These are phyloP conservation scores for Sclerotinia glacialis DNA, from an alignment of 2,329 filamentous ascomycete genomes.

Conservation along the genomic window DNA sequence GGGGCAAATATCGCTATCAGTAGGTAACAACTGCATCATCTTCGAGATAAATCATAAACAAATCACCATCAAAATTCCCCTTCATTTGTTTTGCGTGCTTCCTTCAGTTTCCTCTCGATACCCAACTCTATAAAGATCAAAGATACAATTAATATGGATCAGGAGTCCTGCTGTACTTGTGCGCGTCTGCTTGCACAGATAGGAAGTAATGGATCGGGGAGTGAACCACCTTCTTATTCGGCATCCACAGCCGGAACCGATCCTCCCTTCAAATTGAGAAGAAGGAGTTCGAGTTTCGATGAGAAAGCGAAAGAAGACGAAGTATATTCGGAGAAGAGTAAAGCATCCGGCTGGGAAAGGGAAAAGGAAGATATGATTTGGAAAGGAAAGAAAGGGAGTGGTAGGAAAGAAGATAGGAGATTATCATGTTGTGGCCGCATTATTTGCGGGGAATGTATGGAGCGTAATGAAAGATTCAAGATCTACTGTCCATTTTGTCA, in stretches of 20 bases:
- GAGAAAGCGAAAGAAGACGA: background rate
- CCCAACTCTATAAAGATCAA: background rate
- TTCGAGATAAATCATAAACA: background rate
- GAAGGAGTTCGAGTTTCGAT: background rate
- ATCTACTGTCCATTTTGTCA: constrained; percentile 67
- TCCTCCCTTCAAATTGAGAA: background rate
- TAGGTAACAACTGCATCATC: background rate
- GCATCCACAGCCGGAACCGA: background rate
- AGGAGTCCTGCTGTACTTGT: constrained; percentile 12
- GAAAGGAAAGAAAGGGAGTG: background rate
- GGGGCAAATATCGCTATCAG: constrained; percentile 6
- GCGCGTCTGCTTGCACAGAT: constrained; percentile 8
- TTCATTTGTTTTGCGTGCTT: background rate
- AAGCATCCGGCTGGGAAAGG: background rate
- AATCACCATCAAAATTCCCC: background rate
- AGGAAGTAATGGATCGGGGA: background rate
- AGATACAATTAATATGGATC: background rate
- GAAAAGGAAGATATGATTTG: background rate
- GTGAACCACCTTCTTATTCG: background rate
- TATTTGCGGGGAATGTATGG: constrained; percentile 16
- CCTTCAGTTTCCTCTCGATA: background rate
- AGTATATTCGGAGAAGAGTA: background rate
- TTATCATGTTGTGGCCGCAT: constrained; percentile 14
- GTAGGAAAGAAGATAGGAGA: background rate
- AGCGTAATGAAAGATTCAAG: constrained; percentile 6